Evolutionary conservation across 768 basidiomycete genomes (phyloP).

Genomic region (Lentinula sp.): DNA sequence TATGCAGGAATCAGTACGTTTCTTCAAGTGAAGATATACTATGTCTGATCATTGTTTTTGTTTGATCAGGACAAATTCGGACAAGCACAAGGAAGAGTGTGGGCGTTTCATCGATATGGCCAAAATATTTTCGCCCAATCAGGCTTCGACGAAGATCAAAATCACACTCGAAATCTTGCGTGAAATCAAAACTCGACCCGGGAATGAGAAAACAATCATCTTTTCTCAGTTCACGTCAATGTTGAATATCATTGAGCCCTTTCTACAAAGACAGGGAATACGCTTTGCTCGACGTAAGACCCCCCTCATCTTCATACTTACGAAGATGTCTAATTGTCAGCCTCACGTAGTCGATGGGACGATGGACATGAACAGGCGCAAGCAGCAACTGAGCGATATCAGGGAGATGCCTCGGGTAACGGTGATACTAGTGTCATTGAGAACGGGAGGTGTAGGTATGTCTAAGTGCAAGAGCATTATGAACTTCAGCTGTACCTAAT

Average conservation of each 20-base stretch:
- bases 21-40: background rate
- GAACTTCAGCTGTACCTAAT: background rate
- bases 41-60: background rate
- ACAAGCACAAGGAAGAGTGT: conserved; percentile 33
- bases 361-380: conserved; percentile 74
- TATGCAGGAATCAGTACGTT: conserved; percentile 67
- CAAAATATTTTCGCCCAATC: conserved; percentile 40
- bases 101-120: conserved; percentile 52
- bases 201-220: conserved; percentile 89
- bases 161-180: conserved; percentile 72
- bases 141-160: conserved; percentile 83
- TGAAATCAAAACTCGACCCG: conserved; percentile 53
- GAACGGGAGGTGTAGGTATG: conserved; percentile 88
- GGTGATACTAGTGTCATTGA: conserved; percentile 94
- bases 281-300: conserved; percentile 80
- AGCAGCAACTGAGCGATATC: conserved; percentile 69
- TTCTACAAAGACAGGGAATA: conserved; percentile 62
- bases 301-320: conserved; percentile 10
- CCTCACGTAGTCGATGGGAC: conserved; percentile 55
- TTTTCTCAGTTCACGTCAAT: conserved; percentile 91
- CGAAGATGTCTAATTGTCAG: background rate
- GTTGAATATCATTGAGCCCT: conserved; percentile 84
- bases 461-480: background rate
- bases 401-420: conserved; percentile 47
- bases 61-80: background rate